A percentile compares a stretch with the other conserved stretches of the same genome.
phyloP scores from a whole-genome alignment of 2,329 filamentous ascomycete species.

The Pseudofabraea citricarpa region DNA sequence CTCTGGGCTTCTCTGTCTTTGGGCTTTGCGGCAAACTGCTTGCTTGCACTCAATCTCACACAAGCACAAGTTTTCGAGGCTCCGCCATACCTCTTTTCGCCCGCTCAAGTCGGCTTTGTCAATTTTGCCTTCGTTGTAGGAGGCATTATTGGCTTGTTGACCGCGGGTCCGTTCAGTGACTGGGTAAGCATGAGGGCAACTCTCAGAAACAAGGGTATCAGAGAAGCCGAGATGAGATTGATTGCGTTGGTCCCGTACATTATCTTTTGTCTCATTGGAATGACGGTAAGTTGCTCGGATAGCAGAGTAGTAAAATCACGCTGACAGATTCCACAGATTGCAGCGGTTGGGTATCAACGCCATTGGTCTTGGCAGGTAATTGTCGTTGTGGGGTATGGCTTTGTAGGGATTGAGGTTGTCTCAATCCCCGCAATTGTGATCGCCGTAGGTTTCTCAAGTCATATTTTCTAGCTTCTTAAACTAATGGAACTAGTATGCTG shows the following conservation, averaged over 20 bases:
- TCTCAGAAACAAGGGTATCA: conserved; percentile 45
- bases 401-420: conserved; percentile 49
- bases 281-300: conserved; percentile 36
- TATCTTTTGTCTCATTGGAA: conserved; percentile 50
- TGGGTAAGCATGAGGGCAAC: conserved; percentile 52
- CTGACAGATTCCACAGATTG: conserved; percentile 14
- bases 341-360: conserved; percentile 45
- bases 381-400: conserved; percentile 51
- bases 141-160: conserved; percentile 47
- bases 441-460: conserved; percentile 21
- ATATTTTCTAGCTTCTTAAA: conserved; percentile 15
- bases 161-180: conserved; percentile 50
- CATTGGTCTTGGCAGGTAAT: conserved; percentile 47
- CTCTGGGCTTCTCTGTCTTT: conserved; percentile 56
- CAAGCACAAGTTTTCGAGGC: conserved; percentile 46
- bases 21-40: conserved; percentile 49
- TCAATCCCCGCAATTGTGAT: conserved; percentile 51
- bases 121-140: conserved; percentile 54
- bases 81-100: conserved; percentile 49
- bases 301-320: background rate
- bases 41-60: conserved; percentile 52
- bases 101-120: conserved; percentile 46
- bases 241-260: conserved; percentile 53
- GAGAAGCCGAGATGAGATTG: conserved; percentile 55
- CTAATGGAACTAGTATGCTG: conserved; percentile 37